A percentile compares a stretch with the other conserved stretches of the same genome.
Conservation (phyloP, 2,329 filamentous ascomycete species). For the Claviceps pazoutovae region DNA sequence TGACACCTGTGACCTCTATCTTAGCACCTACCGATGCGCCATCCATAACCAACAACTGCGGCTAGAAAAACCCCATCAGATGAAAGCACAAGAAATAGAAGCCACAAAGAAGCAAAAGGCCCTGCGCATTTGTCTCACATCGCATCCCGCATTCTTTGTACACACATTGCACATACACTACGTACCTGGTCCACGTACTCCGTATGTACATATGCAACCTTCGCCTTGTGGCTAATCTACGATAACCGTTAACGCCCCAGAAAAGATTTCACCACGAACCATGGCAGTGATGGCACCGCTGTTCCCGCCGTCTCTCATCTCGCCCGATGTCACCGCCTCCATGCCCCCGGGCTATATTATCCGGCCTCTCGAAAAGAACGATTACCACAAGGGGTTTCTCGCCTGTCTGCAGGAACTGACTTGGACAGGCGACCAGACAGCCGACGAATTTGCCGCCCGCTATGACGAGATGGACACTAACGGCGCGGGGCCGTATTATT, state of each 20-base stretch:
- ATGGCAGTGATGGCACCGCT: constrained; percentile 23
- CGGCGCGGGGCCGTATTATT: constrained; percentile 44
- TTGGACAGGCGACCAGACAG: constrained; percentile 57
- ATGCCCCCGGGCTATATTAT: constrained; percentile 58
- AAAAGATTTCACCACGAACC: not conserved
- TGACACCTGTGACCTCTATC: too few species aligned
- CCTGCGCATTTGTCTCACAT: too few species aligned
- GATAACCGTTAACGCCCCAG: too few species aligned
- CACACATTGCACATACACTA: too few species aligned
- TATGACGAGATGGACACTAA: constrained; percentile 42
- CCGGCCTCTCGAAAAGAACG: constrained; percentile 52
- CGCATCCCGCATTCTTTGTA: too few species aligned
- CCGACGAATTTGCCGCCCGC: constrained; percentile 50
- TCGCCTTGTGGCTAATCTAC: too few species aligned
- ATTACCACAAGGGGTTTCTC: constrained; percentile 59
- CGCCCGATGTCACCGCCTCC: constrained; percentile 41
- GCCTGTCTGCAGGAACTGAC: constrained; percentile 65
- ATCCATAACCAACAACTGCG: too few species aligned
- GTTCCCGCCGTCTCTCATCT: constrained; percentile 54
- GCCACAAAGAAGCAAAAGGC: too few species aligned
- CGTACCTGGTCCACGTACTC: too few species aligned
- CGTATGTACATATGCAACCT: not conserved
- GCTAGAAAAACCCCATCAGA: too few species aligned
- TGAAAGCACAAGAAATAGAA: too few species aligned
- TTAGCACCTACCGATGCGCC: too few species aligned